A percentile compares a stretch with the other conserved stretches of the same genome.
Conservation (phyloP, 345 rosid species). For the Cardamine resedifolia region DNA sequence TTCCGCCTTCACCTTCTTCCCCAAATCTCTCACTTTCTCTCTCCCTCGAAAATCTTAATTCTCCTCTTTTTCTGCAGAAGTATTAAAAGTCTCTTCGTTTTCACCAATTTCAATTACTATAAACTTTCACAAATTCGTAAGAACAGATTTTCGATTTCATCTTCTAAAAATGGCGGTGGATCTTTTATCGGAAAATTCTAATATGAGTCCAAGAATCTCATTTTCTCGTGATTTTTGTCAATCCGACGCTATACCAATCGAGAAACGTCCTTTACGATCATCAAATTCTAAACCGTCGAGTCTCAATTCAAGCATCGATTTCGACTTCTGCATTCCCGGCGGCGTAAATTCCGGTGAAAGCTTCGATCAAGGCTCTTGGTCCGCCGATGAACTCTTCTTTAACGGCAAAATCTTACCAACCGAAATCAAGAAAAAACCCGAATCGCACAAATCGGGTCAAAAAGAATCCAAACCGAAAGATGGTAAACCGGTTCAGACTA, state of each 20-base stretch:
- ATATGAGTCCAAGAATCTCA: conserved; percentile 75
- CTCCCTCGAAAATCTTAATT: background rate
- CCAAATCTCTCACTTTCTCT: conserved; percentile 18
- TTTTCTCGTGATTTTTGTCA: conserved; percentile 70
- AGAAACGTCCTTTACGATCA: conserved; percentile 48
- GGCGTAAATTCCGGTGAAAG: conserved; percentile 38
- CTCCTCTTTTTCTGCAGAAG: conserved; percentile 16
- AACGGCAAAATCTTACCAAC: conserved; percentile 56
- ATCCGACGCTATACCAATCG: conserved; percentile 52
- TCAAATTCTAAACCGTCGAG: conserved; percentile 48
- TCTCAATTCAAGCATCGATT: conserved; percentile 50
- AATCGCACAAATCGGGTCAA: conserved; percentile 8
- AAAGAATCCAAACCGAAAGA: background rate
- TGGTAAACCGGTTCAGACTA: conserved; percentile 1
- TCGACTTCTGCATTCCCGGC: conserved; percentile 48
- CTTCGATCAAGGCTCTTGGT: conserved; percentile 48
- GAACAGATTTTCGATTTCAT: background rate
- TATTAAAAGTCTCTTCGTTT: conserved; percentile 13
- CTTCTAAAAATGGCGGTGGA: conserved; percentile 58
- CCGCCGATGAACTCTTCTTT: conserved; percentile 61
- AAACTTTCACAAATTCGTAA: too few species aligned
- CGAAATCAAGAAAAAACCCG: conserved; percentile 45
- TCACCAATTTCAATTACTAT: background rate
- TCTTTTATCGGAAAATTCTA: conserved; percentile 52
- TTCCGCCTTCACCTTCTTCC: conserved; percentile 26